These are phyloP conservation scores for Torulaspora gathmanii DNA, from an alignment of 805 yeast species.

Conservation along the genomic window DNA sequence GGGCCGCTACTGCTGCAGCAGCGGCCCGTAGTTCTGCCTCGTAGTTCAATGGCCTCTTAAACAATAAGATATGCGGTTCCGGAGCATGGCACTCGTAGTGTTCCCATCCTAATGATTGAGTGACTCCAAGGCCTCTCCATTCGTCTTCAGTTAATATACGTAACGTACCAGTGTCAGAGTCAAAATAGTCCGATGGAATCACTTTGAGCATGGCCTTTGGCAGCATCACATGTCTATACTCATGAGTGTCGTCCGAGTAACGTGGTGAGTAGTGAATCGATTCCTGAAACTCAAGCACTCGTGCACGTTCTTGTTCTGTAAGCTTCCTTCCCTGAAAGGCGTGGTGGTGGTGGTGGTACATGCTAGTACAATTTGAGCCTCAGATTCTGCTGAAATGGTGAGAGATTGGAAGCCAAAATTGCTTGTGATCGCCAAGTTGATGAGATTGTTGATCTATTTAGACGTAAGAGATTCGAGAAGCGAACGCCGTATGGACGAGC, in stretches of 20 bases:
- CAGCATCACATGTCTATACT: slow-evolving; percentile 93
- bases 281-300: slow-evolving; percentile 87
- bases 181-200: slow-evolving; percentile 91
- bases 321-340: slow-evolving; percentile 55
- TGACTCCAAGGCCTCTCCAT: slow-evolving; percentile 97
- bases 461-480: background rate
- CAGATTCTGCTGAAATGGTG: background rate
- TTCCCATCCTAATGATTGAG: slow-evolving; percentile 96
- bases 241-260: slow-evolving; percentile 86
- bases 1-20: slow-evolving; percentile 28
- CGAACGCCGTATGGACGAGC: background rate
- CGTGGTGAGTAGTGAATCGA: slow-evolving; percentile 89
- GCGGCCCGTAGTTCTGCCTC: slow-evolving; percentile 39
- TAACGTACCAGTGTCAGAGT: slow-evolving; percentile 88
- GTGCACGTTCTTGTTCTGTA: slow-evolving; percentile 76
- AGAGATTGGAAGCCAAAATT: no score
- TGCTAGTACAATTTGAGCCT: slow-evolving; percentile 1
- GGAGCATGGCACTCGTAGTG: slow-evolving; percentile 98
- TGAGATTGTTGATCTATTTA: background rate
- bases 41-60: slow-evolving; percentile 64
- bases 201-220: slow-evolving; percentile 94
- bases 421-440: background rate
- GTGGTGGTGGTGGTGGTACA: slow-evolving; percentile 34
- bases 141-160: slow-evolving; percentile 90
- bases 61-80: slow-evolving; percentile 92